These are phyloP conservation scores for Pleoardoris graminearum DNA, from an alignment of 2,329 filamentous ascomycete species.

Conservation along the genomic window DNA sequence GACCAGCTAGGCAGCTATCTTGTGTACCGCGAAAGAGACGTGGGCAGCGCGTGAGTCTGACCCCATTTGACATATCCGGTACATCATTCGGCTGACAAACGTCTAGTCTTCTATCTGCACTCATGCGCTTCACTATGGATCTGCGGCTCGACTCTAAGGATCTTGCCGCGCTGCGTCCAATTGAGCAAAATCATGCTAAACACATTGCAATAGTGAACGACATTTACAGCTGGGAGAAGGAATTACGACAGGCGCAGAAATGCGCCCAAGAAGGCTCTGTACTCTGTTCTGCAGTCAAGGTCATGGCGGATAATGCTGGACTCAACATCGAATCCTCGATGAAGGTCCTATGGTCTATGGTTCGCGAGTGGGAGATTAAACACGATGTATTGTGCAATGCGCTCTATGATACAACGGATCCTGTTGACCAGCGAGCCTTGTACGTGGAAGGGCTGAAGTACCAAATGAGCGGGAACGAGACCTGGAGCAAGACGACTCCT, in stretches of 20 bases:
- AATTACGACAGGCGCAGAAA: too few species aligned
- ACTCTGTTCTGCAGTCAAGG: too few species aligned
- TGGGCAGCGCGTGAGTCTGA: conserved; percentile 48
- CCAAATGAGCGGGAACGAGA: conserved; percentile 43
- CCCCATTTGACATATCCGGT: conserved; percentile 1
- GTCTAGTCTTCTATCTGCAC: conserved; percentile 48
- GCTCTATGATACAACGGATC: too few species aligned
- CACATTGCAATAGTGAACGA: too few species aligned
- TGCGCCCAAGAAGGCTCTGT: too few species aligned
- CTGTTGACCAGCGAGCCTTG: neutral
- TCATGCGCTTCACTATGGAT: conserved; percentile 47
- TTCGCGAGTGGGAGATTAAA: too few species aligned
- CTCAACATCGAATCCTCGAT: too few species aligned
- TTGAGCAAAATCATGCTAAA: too few species aligned
- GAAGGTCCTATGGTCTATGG: too few species aligned
- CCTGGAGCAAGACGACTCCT: conserved; percentile 34
- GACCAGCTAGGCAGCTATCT: conserved; percentile 42
- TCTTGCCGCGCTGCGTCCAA: neutral
- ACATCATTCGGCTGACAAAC: conserved; percentile 28
- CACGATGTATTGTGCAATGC: too few species aligned
- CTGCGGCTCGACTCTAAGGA: conserved; percentile 18
- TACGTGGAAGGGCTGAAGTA: conserved; percentile 44
- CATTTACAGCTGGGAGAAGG: too few species aligned
- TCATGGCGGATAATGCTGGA: too few species aligned
- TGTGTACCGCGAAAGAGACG: conserved; percentile 46